Evolutionary conservation across 2,329 filamentous ascomycete genomes (phyloP), one percentile per base, ranked within the genome.

Genomic region (Trichoderma arundinaceum): DNA sequence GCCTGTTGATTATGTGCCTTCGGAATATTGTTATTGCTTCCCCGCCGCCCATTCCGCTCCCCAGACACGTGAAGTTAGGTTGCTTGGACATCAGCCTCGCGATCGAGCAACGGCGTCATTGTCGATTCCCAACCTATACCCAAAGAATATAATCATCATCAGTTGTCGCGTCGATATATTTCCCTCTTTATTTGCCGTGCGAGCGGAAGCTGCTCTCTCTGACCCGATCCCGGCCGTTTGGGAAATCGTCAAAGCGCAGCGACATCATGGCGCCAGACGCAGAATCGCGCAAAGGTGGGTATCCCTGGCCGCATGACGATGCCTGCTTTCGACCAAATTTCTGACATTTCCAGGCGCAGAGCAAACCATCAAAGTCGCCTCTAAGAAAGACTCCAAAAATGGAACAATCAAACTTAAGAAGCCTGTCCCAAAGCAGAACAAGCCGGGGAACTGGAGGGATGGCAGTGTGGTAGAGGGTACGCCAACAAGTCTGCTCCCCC

Each of bases 371-470:
- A 88, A 88, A 75, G 86, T 88, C 70, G 83, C 85, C 64, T 84
- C 86, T 3, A 88, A 86, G 72, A 86, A 84, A 68, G 78, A 80
- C 64, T 69, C 73, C 58, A 83, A 83, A 70, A 82, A 80, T 51
- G 84, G 82, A 43, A 76, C 78, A 6, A 82, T 90, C 62, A 90
- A 88, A 71, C 74, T 92, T 22, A 91, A 88, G 77, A 90, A 86
- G 71, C 76, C 82, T 1, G 77, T 82, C 0, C 86, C 87, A 0
- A 90, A 88, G 75, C 82, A 88, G 64, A 86, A 79, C 64, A 88
- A 89, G 71, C 85, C 88, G 4, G 90, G 90, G 28, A 91, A 90
- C 72, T 92, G 90, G 89, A 86, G 85, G 71, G 89, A 91, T 71
- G 85, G 84, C n/a, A 86, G 82, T 70, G 81, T 89, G 53, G 78